phyloP scores from a whole-genome alignment of 129 eudicot genomes.

The Heracleum sosnowskyi region DNA sequence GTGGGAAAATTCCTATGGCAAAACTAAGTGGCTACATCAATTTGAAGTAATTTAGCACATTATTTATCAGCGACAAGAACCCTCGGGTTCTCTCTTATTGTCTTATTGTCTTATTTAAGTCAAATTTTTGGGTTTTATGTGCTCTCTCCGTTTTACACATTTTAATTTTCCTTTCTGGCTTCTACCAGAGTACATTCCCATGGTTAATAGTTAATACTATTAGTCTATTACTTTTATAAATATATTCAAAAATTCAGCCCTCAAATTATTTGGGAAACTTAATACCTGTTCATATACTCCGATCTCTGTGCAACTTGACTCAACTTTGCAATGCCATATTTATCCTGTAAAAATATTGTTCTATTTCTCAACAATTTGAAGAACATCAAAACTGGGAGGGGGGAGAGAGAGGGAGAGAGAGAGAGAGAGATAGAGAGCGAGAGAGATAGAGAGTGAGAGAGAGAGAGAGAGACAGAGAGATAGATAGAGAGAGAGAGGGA shows the following conservation, averaged over 20 bases:
- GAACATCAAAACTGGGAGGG: no score
- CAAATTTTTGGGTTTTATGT: background rate
- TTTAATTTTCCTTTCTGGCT: background rate
- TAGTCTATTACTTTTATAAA: background rate
- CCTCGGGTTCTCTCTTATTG: background rate
- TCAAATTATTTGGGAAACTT: constrained; percentile 3
- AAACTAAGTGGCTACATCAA: background rate
- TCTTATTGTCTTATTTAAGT: background rate
- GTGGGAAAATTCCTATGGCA: background rate
- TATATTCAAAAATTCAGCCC: background rate
- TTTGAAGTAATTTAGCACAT: background rate
- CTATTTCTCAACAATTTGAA: background rate
- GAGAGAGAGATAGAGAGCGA: background rate
- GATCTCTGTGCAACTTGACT: constrained; percentile 39
- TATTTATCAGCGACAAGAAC: background rate
- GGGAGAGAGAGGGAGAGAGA: background rate
- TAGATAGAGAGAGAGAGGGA: background rate
- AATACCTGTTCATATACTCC: constrained; percentile 68
- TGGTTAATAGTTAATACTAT: background rate
- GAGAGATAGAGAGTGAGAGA: background rate
- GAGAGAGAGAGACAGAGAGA: constrained; percentile 8
- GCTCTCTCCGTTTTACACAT: background rate
- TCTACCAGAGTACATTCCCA: background rate
- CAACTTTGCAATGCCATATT: constrained; percentile 51
- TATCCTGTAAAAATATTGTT: constrained; percentile 44